phyloP scores from a whole-genome alignment of 306 rosid species.

The Gleditsia sinensis region DNA sequence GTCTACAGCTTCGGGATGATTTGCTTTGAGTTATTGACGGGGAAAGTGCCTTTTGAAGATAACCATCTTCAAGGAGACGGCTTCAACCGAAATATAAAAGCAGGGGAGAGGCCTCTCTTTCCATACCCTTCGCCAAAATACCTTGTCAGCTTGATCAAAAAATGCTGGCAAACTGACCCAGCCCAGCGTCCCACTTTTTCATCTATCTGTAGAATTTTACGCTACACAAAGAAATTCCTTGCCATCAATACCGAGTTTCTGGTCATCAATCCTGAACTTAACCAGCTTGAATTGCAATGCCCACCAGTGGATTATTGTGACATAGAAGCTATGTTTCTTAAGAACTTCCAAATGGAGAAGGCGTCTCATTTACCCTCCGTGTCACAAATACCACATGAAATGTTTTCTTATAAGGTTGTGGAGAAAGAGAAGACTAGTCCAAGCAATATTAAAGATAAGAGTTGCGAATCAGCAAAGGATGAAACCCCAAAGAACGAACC shows the following conservation, averaged over 20 bases:
- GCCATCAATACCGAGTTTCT: constrained; percentile 55
- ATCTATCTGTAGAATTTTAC: constrained; percentile 79
- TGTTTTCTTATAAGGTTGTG: constrained; percentile 69
- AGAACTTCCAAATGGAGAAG: constrained; percentile 43
- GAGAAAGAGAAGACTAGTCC: constrained; percentile 66
- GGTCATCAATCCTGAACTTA: constrained; percentile 53
- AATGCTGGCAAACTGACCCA: constrained; percentile 88
- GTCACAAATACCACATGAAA: constrained; percentile 76
- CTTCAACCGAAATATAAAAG: constrained; percentile 61
- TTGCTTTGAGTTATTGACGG: constrained; percentile 83
- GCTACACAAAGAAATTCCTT: constrained; percentile 77
- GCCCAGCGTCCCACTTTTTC: constrained; percentile 76
- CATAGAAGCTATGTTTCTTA: constrained; percentile 62
- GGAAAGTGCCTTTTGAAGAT: constrained; percentile 88
- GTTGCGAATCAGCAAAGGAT: constrained; percentile 43
- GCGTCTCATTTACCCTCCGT: constrained; percentile 31
- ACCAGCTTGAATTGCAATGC: constrained; percentile 47
- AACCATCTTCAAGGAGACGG: constrained; percentile 76
- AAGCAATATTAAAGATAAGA: constrained; percentile 28
- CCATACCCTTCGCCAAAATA: constrained; percentile 82
- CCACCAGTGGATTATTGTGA: constrained; percentile 75
- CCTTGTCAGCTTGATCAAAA: constrained; percentile 73
- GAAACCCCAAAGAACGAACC: constrained; percentile 23
- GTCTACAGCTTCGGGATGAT: constrained; percentile 91
- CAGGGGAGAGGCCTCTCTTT: constrained; percentile 93